These are phyloP conservation scores for Tetrastigma voinierianum DNA, from an alignment of 164 flowering plant species.

Conservation along the genomic window DNA sequence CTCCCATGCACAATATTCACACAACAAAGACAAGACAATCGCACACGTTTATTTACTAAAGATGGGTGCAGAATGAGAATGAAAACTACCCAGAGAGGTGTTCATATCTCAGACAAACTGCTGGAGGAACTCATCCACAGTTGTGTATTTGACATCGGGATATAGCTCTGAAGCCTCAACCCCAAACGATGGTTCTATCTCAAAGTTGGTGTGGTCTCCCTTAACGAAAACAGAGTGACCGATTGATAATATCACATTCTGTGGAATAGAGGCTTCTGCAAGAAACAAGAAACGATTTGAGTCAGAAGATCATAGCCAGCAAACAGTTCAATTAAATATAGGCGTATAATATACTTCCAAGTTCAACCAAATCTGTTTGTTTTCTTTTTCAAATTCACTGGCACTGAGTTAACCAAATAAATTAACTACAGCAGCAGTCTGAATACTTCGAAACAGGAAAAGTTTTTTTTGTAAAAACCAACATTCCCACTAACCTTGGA, in stretches of 20 bases:
- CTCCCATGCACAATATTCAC: too few species aligned
- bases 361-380: too few species aligned
- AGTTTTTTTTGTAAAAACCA: not conserved
- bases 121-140: slow-evolving; percentile 48
- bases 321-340: too few species aligned
- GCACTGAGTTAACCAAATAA: too few species aligned
- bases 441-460: too few species aligned
- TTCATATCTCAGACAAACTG: slow-evolving; percentile 32
- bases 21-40: too few species aligned
- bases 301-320: too few species aligned
- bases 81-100: too few species aligned
- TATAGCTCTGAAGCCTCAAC: slow-evolving; percentile 55
- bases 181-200: slow-evolving; percentile 35
- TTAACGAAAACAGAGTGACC: slow-evolving; percentile 12
- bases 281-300: not conserved
- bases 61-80: not conserved
- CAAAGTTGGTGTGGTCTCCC: slow-evolving; percentile 27
- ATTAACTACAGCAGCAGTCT: too few species aligned
- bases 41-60: too few species aligned
- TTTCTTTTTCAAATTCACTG: too few species aligned
- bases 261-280: slow-evolving; percentile 18
- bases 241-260: slow-evolving; percentile 9
- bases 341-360: too few species aligned
- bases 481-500: slow-evolving; percentile 12
- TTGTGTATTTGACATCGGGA: slow-evolving; percentile 54